phyloP scores from a whole-genome alignment of 2,329 filamentous ascomycete genomes.

The Teratosphaeria nubilosa region DNA sequence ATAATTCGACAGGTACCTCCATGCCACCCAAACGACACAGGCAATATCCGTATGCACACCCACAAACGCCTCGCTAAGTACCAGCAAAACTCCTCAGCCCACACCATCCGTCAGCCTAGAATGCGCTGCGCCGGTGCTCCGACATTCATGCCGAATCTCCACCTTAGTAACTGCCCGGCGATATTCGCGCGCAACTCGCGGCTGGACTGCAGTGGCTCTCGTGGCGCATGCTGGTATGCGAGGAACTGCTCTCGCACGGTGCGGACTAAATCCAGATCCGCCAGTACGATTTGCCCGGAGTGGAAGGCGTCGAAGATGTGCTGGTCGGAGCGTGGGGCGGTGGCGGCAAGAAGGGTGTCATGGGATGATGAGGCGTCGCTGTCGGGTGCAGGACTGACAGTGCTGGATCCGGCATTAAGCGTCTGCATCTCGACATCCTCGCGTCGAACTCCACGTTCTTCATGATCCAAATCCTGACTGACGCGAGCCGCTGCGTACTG shows the following conservation, averaged over 20 bases:
- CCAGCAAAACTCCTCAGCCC: neutral
- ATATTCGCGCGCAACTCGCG: constrained; percentile 6
- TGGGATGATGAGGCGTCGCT: constrained; percentile 7
- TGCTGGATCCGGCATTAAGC: constrained; percentile 17
- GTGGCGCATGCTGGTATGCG: constrained; percentile 25
- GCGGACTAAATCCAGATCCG: constrained; percentile 32
- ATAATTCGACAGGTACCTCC: too few relatives aligned
- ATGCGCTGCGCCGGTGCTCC: neutral
- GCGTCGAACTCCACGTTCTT: constrained; percentile 47
- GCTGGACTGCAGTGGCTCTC: constrained; percentile 1
- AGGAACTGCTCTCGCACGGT: constrained; percentile 33
- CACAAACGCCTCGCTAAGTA: neutral
- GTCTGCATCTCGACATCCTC: constrained; percentile 33
- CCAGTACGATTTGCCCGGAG: constrained; percentile 38
- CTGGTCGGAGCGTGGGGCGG: constrained; percentile 14
- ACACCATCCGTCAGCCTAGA: neutral
- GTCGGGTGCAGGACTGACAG: neutral
- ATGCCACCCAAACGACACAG: too few relatives aligned
- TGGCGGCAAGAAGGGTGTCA: constrained; percentile 10
- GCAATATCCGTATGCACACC: neutral
- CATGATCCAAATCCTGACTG: constrained; percentile 47
- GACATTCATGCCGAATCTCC: constrained; percentile 3
- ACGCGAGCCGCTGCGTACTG: constrained; percentile 7
- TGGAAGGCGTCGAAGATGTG: constrained; percentile 35
- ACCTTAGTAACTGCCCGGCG: constrained; percentile 8